These are phyloP conservation scores for Plasmodium knowlesi DNA, from an alignment of 169 alveolate genomes.

Conservation along the genomic window DNA sequence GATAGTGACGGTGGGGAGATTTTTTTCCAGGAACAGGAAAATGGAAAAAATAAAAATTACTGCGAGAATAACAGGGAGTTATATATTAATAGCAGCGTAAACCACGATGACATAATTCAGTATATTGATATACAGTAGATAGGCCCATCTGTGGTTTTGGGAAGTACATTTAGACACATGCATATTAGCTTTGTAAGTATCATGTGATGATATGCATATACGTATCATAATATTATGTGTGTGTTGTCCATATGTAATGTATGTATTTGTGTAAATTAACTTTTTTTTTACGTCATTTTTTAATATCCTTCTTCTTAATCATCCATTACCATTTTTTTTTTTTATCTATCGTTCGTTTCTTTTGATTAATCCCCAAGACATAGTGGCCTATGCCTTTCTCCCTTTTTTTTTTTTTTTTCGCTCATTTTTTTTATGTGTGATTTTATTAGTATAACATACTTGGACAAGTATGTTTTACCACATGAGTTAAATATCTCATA, in stretches of 20 bases:
- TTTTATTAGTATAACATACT: background rate
- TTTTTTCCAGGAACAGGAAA: background rate
- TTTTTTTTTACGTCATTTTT: slow-evolving; percentile 11
- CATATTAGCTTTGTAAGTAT: background rate
- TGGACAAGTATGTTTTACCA: background rate
- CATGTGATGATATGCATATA: background rate
- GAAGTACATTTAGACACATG: background rate
- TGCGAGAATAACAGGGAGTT: background rate
- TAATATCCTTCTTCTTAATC: background rate
- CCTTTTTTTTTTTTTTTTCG: background rate
- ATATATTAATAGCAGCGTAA: slow-evolving; percentile 20
- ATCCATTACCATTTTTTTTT: background rate
- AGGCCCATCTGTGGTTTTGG: background rate
- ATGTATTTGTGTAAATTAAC: background rate
- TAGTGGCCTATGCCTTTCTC: background rate
- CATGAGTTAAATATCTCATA: background rate
- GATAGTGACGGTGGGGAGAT: background rate
- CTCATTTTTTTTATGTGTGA: background rate
- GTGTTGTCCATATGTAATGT: background rate
- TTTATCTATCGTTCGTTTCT: background rate
- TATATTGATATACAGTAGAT: slow-evolving; percentile 48
- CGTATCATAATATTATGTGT: background rate
- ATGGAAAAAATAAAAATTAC: slow-evolving; percentile 4
- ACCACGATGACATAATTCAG: slow-evolving; percentile 52
- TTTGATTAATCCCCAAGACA: background rate